Conservation (phyloP, 805 yeast species). For the Nakazawaea ishiwadae region DNA sequence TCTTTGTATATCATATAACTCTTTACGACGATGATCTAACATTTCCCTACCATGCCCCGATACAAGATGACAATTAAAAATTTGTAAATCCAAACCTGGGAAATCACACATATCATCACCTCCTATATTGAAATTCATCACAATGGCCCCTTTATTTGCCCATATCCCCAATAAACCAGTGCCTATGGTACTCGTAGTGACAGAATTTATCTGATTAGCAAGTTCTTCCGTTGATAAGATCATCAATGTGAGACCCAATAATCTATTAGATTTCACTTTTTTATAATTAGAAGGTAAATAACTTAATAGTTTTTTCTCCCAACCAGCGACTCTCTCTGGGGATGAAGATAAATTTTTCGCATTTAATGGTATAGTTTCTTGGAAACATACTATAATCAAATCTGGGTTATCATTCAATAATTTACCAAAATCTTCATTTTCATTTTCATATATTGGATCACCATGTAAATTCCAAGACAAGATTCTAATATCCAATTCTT, state of each 20-base stretch:
- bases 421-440: conserved; percentile 15
- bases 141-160: conserved; percentile 61
- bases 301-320: conserved; percentile 25
- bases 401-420: conserved; percentile 21
- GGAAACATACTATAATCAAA: conserved; percentile 39
- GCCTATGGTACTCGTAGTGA: conserved; percentile 42
- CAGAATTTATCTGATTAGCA: conserved; percentile 31
- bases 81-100: conserved; percentile 26
- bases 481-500: conserved; percentile 19
- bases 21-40: conserved; percentile 11
- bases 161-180: conserved; percentile 51
- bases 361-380: conserved; percentile 46
- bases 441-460: conserved; percentile 17
- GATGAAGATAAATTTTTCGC: conserved; percentile 31
- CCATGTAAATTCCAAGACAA: conserved; percentile 35
- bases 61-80: conserved; percentile 50
- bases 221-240: conserved; percentile 32
- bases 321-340: conserved; percentile 25
- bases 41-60: conserved; percentile 32
- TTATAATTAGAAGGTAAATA: conserved; percentile 25
- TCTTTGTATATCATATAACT: conserved; percentile 13
- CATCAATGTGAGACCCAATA: conserved; percentile 48
- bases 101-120: conserved; percentile 27
- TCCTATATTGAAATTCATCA: conserved; percentile 38
- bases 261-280: conserved; percentile 36